Evolutionary conservation across 257 asterid genomes (phyloP), one percentile per base, ranked within the genome.

Genomic region (Cinchona pubescens): DNA sequence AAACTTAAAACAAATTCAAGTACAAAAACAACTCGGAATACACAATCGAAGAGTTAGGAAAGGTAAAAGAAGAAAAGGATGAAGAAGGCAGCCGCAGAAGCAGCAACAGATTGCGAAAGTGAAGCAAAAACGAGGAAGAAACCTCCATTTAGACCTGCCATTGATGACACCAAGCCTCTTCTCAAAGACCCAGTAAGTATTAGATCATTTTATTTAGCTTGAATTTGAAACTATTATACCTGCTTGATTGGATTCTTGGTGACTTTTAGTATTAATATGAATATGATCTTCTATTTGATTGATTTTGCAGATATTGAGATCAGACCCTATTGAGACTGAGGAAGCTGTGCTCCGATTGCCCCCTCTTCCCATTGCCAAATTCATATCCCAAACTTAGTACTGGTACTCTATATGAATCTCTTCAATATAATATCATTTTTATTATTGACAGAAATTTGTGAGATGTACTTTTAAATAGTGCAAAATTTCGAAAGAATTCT

Each of bases 301-400:
- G 1, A 1, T 7, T 72, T 72, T 56, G 65, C 74, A 93, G 96
- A 91, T 93, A 55, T 62, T 87, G 75, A 91, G 97, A 75, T 90
- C 98, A 79, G 95, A 93, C 82, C 98, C 97, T 69, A 91, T 90
- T 49, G 95, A 88, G 86, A 90, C 96, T 0, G 96, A 93, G 84
- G 98, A 93, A 87, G 92, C 96, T 42, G 88, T 93, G 67, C 88
- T 93, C 60, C 90, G 91, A 2, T 82, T 93, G 87, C 95, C 98
- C 71, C 92, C 92, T 73, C 81, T 91, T 35, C 95, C 96, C 43
- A 65, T 76, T 74, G n/a, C 65, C 79, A 84, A 71, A 71, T 34
- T 79, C 10, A 79, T 66, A 46, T 16, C 71, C 30, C 25, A 48
- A 42, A 63, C 0, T 12, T 45, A 45, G 18, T 2, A 2, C 19